Evolutionary conservation across 1,139 yeast species (phyloP).

Genomic region (Hemisphaericaspora xylanilytica): DNA sequence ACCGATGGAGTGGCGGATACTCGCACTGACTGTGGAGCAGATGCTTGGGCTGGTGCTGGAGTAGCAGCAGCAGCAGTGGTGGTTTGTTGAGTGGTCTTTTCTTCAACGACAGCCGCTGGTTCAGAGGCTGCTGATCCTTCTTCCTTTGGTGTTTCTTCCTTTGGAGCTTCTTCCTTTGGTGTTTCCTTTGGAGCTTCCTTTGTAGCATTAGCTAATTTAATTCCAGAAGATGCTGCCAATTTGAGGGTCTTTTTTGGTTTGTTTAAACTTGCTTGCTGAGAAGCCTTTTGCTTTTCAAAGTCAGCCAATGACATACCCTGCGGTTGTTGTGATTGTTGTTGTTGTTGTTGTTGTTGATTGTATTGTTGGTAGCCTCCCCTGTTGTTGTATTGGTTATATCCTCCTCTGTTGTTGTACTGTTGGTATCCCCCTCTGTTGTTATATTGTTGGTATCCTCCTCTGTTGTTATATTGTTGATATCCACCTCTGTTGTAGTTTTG

Average conservation of each 20-base stretch:
- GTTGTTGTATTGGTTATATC: constrained; percentile 18
- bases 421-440: constrained; percentile 27
- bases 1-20: constrained; percentile 7
- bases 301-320: constrained; percentile 85
- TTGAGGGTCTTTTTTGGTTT: constrained; percentile 65
- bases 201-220: constrained; percentile 64
- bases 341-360: constrained; percentile 18
- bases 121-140: constrained; percentile 7
- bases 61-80: constrained; percentile 14
- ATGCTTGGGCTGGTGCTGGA: constrained; percentile 10
- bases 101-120: constrained; percentile 16
- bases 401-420: constrained; percentile 20
- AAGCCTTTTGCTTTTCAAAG: constrained; percentile 69
- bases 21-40: constrained; percentile 15
- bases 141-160: constrained; percentile 16
- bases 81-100: constrained; percentile 2
- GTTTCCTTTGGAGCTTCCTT: constrained; percentile 19
- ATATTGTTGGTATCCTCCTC: constrained; percentile 24
- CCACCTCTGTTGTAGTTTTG: constrained; percentile 11
- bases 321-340: constrained; percentile 22
- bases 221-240: constrained; percentile 62
- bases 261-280: constrained; percentile 36
- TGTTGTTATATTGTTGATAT: constrained; percentile 18
- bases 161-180: constrained; percentile 19
- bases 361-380: constrained; percentile 29